These are phyloP conservation scores for Acanthamoeba lugdunensis DNA, from an alignment of 208 protist genomes.

Conservation along the genomic window DNA sequence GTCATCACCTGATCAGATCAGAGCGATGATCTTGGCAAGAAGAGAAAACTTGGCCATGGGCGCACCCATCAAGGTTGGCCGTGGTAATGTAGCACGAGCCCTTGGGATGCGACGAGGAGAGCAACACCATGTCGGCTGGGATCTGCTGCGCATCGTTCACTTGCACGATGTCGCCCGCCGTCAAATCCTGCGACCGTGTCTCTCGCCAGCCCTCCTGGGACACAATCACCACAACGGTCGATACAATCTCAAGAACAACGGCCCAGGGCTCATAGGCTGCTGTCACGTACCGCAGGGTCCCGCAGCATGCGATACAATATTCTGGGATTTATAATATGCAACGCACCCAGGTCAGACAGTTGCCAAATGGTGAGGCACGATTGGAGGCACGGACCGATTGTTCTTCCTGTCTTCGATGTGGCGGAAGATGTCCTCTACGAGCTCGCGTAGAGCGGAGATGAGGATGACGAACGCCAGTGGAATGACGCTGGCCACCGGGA, in stretches of 20 bases:
- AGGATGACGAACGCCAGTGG: constrained; percentile 17
- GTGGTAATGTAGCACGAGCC: constrained; percentile 90
- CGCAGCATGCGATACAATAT: constrained; percentile 2
- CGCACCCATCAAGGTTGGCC: constrained; percentile 92
- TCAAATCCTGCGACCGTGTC: constrained; percentile 15
- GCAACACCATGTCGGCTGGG: constrained; percentile 92
- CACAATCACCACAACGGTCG: background rate
- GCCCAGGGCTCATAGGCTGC: background rate
- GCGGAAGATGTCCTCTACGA: constrained; percentile 41
- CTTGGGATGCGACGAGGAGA: constrained; percentile 86
- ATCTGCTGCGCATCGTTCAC: constrained; percentile 87
- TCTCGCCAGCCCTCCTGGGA: constrained; percentile 29
- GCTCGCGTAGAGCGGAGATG: constrained; percentile 35
- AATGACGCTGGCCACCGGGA: constrained; percentile 24
- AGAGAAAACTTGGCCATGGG: background rate
- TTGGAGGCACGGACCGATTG: background rate
- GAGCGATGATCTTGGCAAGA: background rate
- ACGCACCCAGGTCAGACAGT: background rate
- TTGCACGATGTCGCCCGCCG: constrained; percentile 41
- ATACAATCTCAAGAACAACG: background rate
- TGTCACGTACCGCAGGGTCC: background rate
- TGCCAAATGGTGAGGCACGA: background rate
- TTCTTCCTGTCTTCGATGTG: constrained; percentile 49
- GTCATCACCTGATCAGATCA: background rate
- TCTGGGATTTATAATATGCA: background rate